Evolutionary conservation across 179 eudicot genomes (phyloP).

Genomic region (Carnegiea gigantea): DNA sequence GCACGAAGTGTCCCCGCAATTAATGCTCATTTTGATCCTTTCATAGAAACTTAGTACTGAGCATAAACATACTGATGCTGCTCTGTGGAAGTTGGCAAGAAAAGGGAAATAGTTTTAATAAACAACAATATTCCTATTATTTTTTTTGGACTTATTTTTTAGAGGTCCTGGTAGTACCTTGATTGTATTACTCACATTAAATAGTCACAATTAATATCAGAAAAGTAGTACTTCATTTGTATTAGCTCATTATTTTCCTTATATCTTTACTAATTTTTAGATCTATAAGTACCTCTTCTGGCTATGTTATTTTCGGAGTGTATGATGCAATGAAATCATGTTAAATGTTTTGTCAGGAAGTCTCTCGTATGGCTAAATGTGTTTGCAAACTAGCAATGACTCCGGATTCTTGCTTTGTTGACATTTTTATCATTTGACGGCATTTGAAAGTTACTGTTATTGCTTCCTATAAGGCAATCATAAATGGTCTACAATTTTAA

Average conservation of each 20-base stretch:
- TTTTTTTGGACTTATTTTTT: not conserved
- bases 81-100: not conserved
- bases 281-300: not conserved
- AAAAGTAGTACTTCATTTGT: not conserved
- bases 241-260: not conserved
- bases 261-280: not conserved
- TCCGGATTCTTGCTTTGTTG: not conserved
- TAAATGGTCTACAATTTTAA: not conserved
- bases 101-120: not conserved
- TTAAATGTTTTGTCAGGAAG: not conserved
- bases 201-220: not conserved
- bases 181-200: not conserved
- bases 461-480: not conserved
- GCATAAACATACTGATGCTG: not conserved
- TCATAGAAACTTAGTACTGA: not conserved
- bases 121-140: not conserved
- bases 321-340: not conserved
- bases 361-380: not conserved
- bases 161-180: not conserved
- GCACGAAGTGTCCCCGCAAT: not conserved
- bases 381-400: not conserved
- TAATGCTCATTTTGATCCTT: not conserved
- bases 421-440: not conserved
- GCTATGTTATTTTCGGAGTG: not conserved
- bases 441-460: not conserved